Evolutionary conservation across 495 filamentous ascomycete genomes (phyloP).

Genomic region (Annulohypoxylon moriforme): DNA sequence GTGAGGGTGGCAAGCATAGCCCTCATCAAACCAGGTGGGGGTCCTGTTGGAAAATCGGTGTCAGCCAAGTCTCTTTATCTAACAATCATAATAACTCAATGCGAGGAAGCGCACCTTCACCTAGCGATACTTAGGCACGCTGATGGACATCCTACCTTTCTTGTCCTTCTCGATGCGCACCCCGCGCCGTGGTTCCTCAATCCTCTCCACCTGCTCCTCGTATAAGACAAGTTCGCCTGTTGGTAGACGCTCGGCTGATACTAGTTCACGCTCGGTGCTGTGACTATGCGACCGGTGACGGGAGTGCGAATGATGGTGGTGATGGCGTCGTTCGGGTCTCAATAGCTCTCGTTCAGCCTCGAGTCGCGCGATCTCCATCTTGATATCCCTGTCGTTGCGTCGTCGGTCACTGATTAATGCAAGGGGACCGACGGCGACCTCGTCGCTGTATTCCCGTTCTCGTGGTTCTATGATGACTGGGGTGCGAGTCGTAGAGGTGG

Average conservation of each 20-base stretch:
- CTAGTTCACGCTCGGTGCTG: slow-evolving; percentile 57
- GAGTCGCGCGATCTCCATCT: slow-evolving; percentile 66
- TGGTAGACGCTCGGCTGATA: slow-evolving; percentile 59
- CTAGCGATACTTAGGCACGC: slow-evolving; percentile 66
- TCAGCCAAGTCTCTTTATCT: slow-evolving; percentile 34
- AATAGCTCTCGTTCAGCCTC: slow-evolving; percentile 57
- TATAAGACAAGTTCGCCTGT: slow-evolving; percentile 65
- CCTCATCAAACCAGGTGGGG: slow-evolving; percentile 72
- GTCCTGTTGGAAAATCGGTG: slow-evolving; percentile 44
- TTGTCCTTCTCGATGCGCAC: slow-evolving; percentile 82
- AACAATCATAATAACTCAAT: background rate
- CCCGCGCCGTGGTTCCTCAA: slow-evolving; percentile 64
- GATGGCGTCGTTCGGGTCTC: slow-evolving; percentile 44
- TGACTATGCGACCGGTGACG: slow-evolving; percentile 43
- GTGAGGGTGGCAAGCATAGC: slow-evolving; percentile 84
- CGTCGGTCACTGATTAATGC: slow-evolving; percentile 62
- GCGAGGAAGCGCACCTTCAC: slow-evolving; percentile 54
- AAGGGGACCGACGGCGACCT: slow-evolving; percentile 63
- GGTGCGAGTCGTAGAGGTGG: slow-evolving; percentile 41
- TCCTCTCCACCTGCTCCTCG: slow-evolving; percentile 64
- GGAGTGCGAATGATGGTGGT: slow-evolving; percentile 41
- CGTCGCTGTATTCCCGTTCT: slow-evolving; percentile 57
- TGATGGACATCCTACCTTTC: slow-evolving; percentile 85
- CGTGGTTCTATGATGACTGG: slow-evolving; percentile 51
- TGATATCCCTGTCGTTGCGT: slow-evolving; percentile 63